Evolutionary conservation across 139 green algal species (phyloP).

Genomic region (Chlamydomonas asymmetrica): DNA sequence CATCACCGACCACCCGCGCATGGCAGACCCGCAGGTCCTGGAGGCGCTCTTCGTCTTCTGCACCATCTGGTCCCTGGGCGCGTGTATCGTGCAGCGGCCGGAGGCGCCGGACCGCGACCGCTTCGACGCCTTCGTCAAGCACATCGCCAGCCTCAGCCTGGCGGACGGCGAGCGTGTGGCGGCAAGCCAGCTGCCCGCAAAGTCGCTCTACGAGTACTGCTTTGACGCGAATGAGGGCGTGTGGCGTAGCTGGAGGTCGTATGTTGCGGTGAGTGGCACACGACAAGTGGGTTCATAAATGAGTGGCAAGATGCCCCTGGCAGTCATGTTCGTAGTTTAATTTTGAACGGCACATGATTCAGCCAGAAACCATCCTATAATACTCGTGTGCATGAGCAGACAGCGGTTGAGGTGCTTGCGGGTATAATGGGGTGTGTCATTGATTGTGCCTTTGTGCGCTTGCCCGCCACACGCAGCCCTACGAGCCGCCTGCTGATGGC

Average conservation of each 20-base stretch:
- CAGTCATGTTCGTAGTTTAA: too few relatives aligned
- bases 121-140: constrained; percentile 79
- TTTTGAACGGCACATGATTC: too few relatives aligned
- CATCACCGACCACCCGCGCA: constrained; percentile 49
- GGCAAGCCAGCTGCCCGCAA: constrained; percentile 63
- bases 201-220: constrained; percentile 84
- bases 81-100: constrained; percentile 41
- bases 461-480: constrained; percentile 25
- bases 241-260: constrained; percentile 74
- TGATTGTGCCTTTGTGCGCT: not conserved
- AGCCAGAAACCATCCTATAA: too few relatives aligned
- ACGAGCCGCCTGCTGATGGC: constrained; percentile 58
- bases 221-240: constrained; percentile 66
- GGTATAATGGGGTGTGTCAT: too few relatives aligned
- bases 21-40: constrained; percentile 65
- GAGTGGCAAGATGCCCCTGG: too few relatives aligned
- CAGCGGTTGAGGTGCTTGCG: too few relatives aligned
- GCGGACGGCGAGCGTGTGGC: constrained; percentile 66
- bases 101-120: constrained; percentile 62
- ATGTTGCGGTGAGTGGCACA: constrained; percentile 43
- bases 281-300: too few relatives aligned
- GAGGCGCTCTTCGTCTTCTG: constrained; percentile 81
- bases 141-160: constrained; percentile 56
- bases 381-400: too few relatives aligned
- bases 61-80: constrained; percentile 69